Percentiles rank a stretch among this genome's conserved stretches.
Conservation (phyloP, 2,329 filamentous ascomycete genomes). For the Cercospora sp. region DNA sequence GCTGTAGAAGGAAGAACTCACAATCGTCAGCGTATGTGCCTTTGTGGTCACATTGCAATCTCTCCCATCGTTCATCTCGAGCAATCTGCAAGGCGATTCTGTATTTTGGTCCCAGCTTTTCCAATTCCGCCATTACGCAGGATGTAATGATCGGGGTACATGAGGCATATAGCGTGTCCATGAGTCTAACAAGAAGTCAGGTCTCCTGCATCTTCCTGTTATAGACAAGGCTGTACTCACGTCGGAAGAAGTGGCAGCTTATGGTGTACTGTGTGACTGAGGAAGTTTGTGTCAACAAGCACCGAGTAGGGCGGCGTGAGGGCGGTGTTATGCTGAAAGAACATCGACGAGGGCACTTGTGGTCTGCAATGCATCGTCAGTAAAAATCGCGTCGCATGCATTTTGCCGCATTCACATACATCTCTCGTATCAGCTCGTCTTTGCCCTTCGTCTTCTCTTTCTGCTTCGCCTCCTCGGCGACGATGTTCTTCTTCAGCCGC, state of each 20-base stretch:
- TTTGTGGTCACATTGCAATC: slow-evolving; percentile 86
- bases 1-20: neutral
- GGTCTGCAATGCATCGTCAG: slow-evolving; percentile 32
- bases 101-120: slow-evolving; percentile 88
- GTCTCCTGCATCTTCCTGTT: neutral
- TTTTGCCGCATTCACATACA: slow-evolving; percentile 47
- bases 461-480: slow-evolving; percentile 61
- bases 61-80: slow-evolving; percentile 82
- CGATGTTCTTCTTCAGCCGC: slow-evolving; percentile 77
- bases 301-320: slow-evolving; percentile 80
- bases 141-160: slow-evolving; percentile 84
- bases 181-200: slow-evolving; percentile 70
- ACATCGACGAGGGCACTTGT: slow-evolving; percentile 58
- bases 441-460: slow-evolving; percentile 58
- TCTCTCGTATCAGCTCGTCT: slow-evolving; percentile 68
- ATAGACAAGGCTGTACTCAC: neutral
- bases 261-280: slow-evolving; percentile 84
- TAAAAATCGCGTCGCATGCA: neutral
- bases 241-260: slow-evolving; percentile 64
- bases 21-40: slow-evolving; percentile 87
- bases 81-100: slow-evolving; percentile 82
- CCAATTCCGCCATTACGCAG: slow-evolving; percentile 80
- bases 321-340: slow-evolving; percentile 86
- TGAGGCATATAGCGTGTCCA: slow-evolving; percentile 92
- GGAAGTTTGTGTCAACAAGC: slow-evolving; percentile 85